phyloP scores from a whole-genome alignment of 345 rosid species.

The Jatropha curcas region DNA sequence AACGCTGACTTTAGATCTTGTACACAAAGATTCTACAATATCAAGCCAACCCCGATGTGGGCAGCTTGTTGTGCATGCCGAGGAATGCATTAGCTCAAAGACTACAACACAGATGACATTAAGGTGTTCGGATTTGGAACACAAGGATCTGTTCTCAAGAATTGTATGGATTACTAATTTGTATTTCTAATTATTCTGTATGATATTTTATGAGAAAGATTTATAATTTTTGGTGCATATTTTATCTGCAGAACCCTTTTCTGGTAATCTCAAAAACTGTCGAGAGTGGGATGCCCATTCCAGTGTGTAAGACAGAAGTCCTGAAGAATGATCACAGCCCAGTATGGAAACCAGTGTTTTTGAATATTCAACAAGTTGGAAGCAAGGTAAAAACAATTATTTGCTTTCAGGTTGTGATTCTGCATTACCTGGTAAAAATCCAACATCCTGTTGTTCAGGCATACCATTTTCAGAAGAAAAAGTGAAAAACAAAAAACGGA shows the following conservation, averaged over 20 bases:
- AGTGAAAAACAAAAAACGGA: not conserved
- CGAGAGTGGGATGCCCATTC: slow-evolving; percentile 60
- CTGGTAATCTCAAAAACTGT: slow-evolving; percentile 77
- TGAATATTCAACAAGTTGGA: slow-evolving; percentile 85
- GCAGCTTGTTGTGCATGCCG: slow-evolving; percentile 75
- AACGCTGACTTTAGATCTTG: slow-evolving; percentile 57
- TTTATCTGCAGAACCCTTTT: slow-evolving; percentile 71
- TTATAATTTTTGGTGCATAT: slow-evolving; percentile 17
- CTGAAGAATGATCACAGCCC: slow-evolving; percentile 71
- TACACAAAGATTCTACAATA: slow-evolving; percentile 43
- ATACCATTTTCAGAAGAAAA: not conserved
- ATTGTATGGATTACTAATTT: slow-evolving; percentile 53
- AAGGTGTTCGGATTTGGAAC: slow-evolving; percentile 79
- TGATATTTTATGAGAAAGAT: slow-evolving; percentile 9
- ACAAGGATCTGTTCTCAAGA: slow-evolving; percentile 74
- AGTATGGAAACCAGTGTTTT: slow-evolving; percentile 69
- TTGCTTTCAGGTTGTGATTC: not conserved
- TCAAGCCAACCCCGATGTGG: slow-evolving; percentile 46
- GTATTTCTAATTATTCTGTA: slow-evolving; percentile 17
- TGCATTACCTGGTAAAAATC: slow-evolving; percentile 9
- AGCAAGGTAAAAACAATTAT: slow-evolving; percentile 63
- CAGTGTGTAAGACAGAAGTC: slow-evolving; percentile 90
- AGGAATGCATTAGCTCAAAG: slow-evolving; percentile 78
- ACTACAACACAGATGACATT: slow-evolving; percentile 65
- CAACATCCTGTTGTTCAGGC: not conserved